phyloP scores from a whole-genome alignment of 164 flowering plant genomes.

The Protea cynaroides region DNA sequence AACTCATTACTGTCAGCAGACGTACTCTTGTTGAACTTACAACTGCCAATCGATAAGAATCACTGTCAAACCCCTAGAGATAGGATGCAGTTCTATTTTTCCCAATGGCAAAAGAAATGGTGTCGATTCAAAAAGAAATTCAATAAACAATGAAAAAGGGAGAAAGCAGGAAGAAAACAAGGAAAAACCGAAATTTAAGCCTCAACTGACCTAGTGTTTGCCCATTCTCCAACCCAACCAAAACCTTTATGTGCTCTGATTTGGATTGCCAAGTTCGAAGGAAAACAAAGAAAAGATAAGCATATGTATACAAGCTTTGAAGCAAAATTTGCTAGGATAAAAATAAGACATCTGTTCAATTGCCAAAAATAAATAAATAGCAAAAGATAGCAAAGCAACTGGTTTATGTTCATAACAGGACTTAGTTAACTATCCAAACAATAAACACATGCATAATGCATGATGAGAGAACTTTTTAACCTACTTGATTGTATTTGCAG shows the following conservation, averaged over 20 bases:
- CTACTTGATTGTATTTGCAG: constrained; percentile 68
- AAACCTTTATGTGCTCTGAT: constrained; percentile 81
- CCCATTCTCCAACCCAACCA: constrained; percentile 94
- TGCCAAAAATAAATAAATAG: background rate
- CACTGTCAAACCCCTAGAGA: background rate
- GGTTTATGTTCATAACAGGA: background rate
- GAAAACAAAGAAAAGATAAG: background rate
- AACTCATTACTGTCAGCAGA: constrained; percentile 41
- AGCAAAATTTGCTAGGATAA: background rate
- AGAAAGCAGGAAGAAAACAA: too few relatives aligned
- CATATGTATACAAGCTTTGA: background rate
- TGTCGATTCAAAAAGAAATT: too few relatives aligned
- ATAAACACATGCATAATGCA: background rate
- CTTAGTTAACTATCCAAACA: background rate
- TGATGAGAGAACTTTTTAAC: constrained; percentile 5
- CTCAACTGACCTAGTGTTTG: constrained; percentile 53
- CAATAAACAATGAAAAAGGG: too few relatives aligned
- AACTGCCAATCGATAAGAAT: constrained; percentile 28
- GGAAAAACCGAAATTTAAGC: too few relatives aligned
- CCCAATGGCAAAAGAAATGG: too few relatives aligned
- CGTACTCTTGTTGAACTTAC: constrained; percentile 40
- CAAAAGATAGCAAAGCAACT: background rate
- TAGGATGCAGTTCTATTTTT: background rate
- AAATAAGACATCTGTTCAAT: background rate
- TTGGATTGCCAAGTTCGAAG: constrained; percentile 1